Base-by-base conservation (phyloP, 2,329 filamentous ascomycete species). In the Aspergillaceae sp. region DNA sequence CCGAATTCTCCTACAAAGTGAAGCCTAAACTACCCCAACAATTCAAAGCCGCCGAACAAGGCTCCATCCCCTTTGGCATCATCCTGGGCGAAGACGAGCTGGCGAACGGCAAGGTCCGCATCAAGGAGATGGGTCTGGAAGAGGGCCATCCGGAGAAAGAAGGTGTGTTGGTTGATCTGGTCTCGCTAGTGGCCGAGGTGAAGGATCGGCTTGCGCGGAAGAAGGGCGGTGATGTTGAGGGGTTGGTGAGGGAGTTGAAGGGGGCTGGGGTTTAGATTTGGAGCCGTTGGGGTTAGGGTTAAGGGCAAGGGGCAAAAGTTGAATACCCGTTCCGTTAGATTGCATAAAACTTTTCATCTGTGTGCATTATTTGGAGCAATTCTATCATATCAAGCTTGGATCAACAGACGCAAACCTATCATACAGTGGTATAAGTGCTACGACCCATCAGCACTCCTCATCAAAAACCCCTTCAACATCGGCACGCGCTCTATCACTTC, bases 71-170 rank as follows among this genome's bases (percentile, higher is more conserved):
- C 1, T 86, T 94, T 60, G 87, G 84, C 5, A 77, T 97, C 42
- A 92, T 97, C 57, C 75, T 98, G 1, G 91, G 91, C 40, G 87
- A 96, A 59, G 89, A 95, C 46, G 91, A 97, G 69, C 72, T 94
- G 36, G 83, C 83, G 49, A 76, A 80, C 28, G 89, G 89, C 44
- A 84, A 94, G 65, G 84, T 94, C 55, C 87, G 86, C 69, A 78
- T 96, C 64, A 97, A 97, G 80, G 82, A 84, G 73, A 77, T 89
- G 71, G 83, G 88, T 40, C 74, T 94, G 46, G 77, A 78, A 3
- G 84, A 92, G 36, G 87, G 82, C 28, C 86, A 96, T 74, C 83
- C 88, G 0, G 87, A 95, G 66, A 95, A 96, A 73, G 86, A 94
- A 49, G 91, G 90, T 42, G 77, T 90, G 37, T 69, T 89, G 47